Percentiles rank a stretch among this genome's conserved stretches.
These are phyloP conservation scores for Fusarium pseudocircinatum DNA, from an alignment of 2,329 filamentous ascomycete species.

Conservation along the genomic window DNA sequence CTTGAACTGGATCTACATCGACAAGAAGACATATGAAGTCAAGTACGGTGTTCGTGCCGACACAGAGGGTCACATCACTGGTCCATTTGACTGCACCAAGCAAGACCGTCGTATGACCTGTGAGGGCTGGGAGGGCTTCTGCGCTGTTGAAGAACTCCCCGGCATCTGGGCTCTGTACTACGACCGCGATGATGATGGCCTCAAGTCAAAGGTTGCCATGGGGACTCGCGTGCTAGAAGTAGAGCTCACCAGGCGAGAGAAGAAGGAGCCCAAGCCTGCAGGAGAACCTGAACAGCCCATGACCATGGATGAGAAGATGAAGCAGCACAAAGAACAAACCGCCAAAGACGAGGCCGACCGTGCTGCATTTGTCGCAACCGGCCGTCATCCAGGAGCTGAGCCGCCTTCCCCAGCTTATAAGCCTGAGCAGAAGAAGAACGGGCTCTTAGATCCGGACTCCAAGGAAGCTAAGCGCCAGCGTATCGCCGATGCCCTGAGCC, in stretches of 20 bases:
- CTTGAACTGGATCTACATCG: constrained; percentile 62
- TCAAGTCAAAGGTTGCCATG: constrained; percentile 55
- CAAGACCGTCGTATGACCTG: constrained; percentile 62
- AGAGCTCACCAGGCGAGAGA: constrained; percentile 63
- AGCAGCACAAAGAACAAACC: constrained; percentile 41
- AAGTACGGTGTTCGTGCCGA: constrained; percentile 57
- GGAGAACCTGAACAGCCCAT: constrained; percentile 29
- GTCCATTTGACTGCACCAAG: constrained; percentile 62
- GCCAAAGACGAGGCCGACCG: constrained; percentile 35
- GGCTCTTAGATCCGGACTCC: constrained; percentile 12
- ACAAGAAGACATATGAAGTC: constrained; percentile 56
- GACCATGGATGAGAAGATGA: constrained; percentile 45
- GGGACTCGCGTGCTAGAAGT: constrained; percentile 64
- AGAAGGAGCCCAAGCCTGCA: constrained; percentile 43
- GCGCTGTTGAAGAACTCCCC: constrained; percentile 54
- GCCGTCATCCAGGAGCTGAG: constrained; percentile 27
- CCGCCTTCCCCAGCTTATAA: constrained; percentile 4
- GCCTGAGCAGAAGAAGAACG: constrained; percentile 10
- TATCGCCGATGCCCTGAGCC: constrained; percentile 35
- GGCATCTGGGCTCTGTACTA: constrained; percentile 60
- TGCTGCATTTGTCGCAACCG: constrained; percentile 33
- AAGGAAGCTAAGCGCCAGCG: constrained; percentile 30
- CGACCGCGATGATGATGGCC: constrained; percentile 56
- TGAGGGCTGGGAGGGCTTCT: constrained; percentile 61
- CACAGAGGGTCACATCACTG: constrained; percentile 56